A percentile compares a stretch with the other conserved stretches of the same genome.
Evolutionary conservation across 2,329 filamentous ascomycete genomes (phyloP).

Genomic region (Apiospora aurea): DNA sequence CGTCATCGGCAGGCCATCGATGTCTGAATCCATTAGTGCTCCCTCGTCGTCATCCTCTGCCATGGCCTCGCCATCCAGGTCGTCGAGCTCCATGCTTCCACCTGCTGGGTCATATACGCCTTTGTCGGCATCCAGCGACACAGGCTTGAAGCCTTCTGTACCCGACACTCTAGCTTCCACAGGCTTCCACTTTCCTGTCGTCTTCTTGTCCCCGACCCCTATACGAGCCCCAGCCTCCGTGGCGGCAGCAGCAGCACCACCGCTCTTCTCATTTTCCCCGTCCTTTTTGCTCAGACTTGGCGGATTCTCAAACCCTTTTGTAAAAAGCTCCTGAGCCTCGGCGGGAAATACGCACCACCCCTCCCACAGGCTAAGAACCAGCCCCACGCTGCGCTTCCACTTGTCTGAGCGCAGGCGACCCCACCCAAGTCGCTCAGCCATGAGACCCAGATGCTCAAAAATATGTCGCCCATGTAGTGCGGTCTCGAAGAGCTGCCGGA

Average conservation of each 20-base stretch:
- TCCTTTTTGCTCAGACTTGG: constrained; percentile 54
- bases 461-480: constrained; percentile 70
- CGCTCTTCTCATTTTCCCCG: constrained; percentile 45
- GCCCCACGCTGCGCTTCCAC: constrained; percentile 78
- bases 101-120: constrained; percentile 48
- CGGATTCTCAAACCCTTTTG: constrained; percentile 74
- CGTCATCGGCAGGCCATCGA: constrained; percentile 53
- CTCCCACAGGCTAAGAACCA: constrained; percentile 75
- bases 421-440: constrained; percentile 78
- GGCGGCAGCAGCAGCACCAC: constrained; percentile 23
- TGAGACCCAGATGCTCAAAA: constrained; percentile 77
- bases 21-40: constrained; percentile 55
- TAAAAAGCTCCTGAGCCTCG: constrained; percentile 75
- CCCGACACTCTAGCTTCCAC: constrained; percentile 51
- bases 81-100: constrained; percentile 45
- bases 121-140: constrained; percentile 33
- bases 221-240: constrained; percentile 39
- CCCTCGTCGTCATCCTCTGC: constrained; percentile 53
- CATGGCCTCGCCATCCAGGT: constrained; percentile 54
- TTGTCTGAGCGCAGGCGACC: constrained; percentile 83
- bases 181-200: constrained; percentile 51
- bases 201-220: constrained; percentile 31
- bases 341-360: constrained; percentile 77
- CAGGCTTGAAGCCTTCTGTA: constrained; percentile 37
- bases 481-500: constrained; percentile 79